phyloP scores from a whole-genome alignment of 1,139 yeast genomes.

The Fermentozyma sake region DNA sequence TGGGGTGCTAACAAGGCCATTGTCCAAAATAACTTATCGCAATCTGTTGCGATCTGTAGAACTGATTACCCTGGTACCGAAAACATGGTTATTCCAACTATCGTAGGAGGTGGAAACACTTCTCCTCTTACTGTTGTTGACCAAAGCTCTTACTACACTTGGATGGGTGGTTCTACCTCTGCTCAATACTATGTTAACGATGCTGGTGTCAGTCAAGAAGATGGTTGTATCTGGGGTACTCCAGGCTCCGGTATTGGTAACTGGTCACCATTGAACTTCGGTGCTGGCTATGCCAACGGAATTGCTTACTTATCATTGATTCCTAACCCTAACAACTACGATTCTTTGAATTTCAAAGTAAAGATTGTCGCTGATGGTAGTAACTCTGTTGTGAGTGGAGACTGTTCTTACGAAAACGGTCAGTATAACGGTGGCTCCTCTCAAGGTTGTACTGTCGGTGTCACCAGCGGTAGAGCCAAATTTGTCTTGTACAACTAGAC shows the following conservation, averaged over 20 bases:
- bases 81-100: slow-evolving; percentile 93
- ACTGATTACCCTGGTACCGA: slow-evolving; percentile 99
- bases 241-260: slow-evolving; percentile 81
- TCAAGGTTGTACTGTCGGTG: slow-evolving; percentile 93
- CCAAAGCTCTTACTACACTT: slow-evolving; percentile 67
- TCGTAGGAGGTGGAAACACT: slow-evolving; percentile 62
- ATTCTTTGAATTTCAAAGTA: slow-evolving; percentile 78
- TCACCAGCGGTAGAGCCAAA: slow-evolving; percentile 74
- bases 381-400: slow-evolving; percentile 66
- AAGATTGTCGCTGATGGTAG: slow-evolving; percentile 64
- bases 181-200: slow-evolving; percentile 96
- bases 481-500: slow-evolving; percentile 49
- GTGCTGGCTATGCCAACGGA: slow-evolving; percentile 83
- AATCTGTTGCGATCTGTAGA: slow-evolving; percentile 84
- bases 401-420: slow-evolving; percentile 80
- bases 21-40: slow-evolving; percentile 59
- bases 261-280: slow-evolving; percentile 97
- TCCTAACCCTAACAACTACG: slow-evolving; percentile 88
- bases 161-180: slow-evolving; percentile 82
- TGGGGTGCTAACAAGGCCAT: slow-evolving; percentile 73
- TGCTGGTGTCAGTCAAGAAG: slow-evolving; percentile 85
- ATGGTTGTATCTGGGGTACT: slow-evolving; percentile 93
- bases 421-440: slow-evolving; percentile 59
- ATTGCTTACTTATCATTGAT: slow-evolving; percentile 83
- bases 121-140: slow-evolving; percentile 76